These are phyloP conservation scores for Pluteus cervinus DNA, from an alignment of 768 basidiomycete species.

Conservation along the genomic window DNA sequence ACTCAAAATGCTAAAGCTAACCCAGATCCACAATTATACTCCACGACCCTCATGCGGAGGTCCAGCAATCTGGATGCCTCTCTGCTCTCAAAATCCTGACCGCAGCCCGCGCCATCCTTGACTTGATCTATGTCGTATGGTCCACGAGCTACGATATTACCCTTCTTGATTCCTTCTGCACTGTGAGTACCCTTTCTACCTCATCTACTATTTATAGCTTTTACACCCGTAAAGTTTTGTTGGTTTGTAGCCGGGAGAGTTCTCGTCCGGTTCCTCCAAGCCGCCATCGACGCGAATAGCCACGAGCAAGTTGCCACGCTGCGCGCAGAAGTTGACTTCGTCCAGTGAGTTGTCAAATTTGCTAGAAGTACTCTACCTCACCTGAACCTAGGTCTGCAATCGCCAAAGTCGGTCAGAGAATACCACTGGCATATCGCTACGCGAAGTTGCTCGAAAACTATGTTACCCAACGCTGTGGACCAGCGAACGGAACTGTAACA, in stretches of 20 bases:
- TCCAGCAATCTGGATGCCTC: conserved; percentile 50
- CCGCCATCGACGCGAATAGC: conserved; percentile 51
- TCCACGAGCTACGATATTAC: conserved; percentile 72
- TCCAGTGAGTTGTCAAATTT: conserved; percentile 40
- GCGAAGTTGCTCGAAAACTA: conserved; percentile 51
- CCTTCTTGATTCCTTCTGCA: conserved; percentile 62
- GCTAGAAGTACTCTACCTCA: conserved; percentile 1
- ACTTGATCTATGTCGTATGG: conserved; percentile 58
- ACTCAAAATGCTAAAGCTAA: conserved; percentile 7
- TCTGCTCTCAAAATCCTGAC: conserved; percentile 66
- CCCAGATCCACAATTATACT: conserved; percentile 60
- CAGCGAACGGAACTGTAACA: conserved; percentile 18
- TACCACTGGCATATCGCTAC: conserved; percentile 60
- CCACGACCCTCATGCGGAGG: conserved; percentile 72
- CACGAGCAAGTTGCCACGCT: conserved; percentile 53
- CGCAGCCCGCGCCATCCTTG: conserved; percentile 60
- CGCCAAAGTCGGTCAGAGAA: conserved; percentile 54
- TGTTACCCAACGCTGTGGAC: conserved; percentile 32
- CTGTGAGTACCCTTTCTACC: conserved; percentile 34
- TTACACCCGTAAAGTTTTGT: conserved; percentile 36
- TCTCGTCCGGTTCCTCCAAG: conserved; percentile 59
- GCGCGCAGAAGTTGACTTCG: conserved; percentile 58
- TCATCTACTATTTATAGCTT: not conserved
- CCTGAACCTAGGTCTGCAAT: conserved; percentile 42
- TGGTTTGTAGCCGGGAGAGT: conserved; percentile 70